These are phyloP conservation scores for Aspergillus egyptiacus DNA, from an alignment of 495 filamentous ascomycete species.

Conservation along the genomic window DNA sequence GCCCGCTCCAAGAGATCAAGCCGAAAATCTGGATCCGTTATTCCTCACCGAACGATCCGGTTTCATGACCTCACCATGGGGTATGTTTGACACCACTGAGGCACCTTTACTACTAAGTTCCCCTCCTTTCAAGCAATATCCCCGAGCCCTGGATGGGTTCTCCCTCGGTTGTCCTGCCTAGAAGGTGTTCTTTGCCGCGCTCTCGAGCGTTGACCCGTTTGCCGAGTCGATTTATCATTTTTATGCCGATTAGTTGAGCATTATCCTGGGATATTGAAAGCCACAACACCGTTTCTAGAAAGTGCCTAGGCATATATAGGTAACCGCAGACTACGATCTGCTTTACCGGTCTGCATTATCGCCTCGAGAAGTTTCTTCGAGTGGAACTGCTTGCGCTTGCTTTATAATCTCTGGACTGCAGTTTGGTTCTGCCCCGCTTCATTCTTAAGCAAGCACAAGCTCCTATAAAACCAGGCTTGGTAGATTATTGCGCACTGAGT, in stretches of 20 bases:
- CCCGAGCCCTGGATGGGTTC: conserved; percentile 12
- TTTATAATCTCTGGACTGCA: conserved; percentile 12
- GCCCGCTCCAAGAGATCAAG: too few species aligned
- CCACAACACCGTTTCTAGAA: conserved; percentile 2
- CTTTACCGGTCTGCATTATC: background rate
- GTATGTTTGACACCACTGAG: background rate
- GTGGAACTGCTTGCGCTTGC: conserved; percentile 3
- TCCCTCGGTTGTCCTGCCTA: conserved; percentile 26
- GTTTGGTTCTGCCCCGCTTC: conserved; percentile 10
- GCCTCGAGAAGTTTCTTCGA: conserved; percentile 11
- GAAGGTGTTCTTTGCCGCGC: conserved; percentile 22
- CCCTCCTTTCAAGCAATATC: conserved; percentile 14
- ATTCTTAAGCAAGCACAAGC: background rate
- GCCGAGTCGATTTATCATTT: background rate
- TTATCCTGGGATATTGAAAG: conserved; percentile 3
- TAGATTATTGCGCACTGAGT: too few species aligned
- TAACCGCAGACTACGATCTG: background rate
- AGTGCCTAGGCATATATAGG: conserved; percentile 10
- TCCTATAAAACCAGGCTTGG: conserved; percentile 9
- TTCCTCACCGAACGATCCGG: background rate
- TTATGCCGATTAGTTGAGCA: conserved; percentile 3
- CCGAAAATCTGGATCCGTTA: too few species aligned
- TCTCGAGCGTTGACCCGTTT: background rate
- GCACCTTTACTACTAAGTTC: background rate
- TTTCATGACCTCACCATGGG: background rate